Evolutionary conservation across 2,329 filamentous ascomycete genomes (phyloP).

Genomic region (Teratosphaeria gauchensis): DNA sequence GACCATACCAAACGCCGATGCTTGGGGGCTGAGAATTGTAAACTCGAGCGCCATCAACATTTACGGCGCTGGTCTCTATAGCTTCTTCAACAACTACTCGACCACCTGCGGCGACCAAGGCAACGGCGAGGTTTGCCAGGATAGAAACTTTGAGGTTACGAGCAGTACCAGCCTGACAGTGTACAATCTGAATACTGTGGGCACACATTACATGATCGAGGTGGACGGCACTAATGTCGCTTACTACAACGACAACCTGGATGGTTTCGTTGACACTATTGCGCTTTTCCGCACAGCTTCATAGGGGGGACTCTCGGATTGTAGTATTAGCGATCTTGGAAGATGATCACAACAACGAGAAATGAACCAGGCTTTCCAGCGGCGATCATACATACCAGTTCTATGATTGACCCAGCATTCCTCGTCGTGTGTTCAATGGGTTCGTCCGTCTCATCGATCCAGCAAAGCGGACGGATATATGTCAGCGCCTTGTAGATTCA

Average conservation of each 20-base stretch:
- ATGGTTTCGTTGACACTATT: constrained; percentile 36
- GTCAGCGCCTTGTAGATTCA: no score
- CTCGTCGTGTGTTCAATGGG: no score
- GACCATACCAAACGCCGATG: constrained; percentile 37
- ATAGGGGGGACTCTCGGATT: neutral
- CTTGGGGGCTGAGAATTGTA: constrained; percentile 57
- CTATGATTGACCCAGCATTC: no score
- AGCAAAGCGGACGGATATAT: no score
- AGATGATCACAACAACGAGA: neutral
- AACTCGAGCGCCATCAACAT: constrained; percentile 46
- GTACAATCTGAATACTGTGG: constrained; percentile 42
- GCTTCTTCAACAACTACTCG: constrained; percentile 57
- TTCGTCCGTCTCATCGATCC: no score
- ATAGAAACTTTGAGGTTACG: constrained; percentile 39
- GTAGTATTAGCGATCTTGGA: neutral
- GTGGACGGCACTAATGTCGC: constrained; percentile 36
- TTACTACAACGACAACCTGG: constrained; percentile 37
- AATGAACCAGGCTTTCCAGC: neutral
- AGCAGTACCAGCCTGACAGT: constrained; percentile 28
- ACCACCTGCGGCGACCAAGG: constrained; percentile 30
- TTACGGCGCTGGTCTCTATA: constrained; percentile 58
- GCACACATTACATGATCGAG: constrained; percentile 36
- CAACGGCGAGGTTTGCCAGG: constrained; percentile 37
- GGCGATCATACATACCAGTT: no score
- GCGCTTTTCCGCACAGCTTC: constrained; percentile 25